phyloP scores from a whole-genome alignment of 306 rosid genomes.

The Quercus agrifolia region DNA sequence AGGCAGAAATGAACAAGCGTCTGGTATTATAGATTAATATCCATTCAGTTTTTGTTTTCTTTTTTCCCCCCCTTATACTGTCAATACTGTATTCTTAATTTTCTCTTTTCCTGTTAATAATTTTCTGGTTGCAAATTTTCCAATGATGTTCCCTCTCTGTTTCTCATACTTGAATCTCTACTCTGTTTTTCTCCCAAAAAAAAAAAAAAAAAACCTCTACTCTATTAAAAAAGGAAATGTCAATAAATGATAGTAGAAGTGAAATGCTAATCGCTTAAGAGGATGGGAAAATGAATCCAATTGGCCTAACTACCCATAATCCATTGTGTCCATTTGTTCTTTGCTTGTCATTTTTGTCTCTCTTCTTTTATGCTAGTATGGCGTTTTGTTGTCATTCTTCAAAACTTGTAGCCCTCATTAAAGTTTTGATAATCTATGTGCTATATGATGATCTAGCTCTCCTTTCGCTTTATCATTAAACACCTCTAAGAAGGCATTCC shows the following conservation, averaged over 20 bases:
- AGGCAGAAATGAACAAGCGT: constrained; percentile 85
- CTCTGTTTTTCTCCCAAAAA: background rate
- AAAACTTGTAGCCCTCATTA: background rate
- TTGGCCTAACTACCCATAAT: background rate
- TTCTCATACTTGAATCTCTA: background rate
- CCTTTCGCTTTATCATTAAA: background rate
- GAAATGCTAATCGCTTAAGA: background rate
- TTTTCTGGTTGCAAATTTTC: background rate
- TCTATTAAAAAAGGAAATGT: background rate
- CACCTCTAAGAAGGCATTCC: background rate
- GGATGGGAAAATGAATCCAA: background rate
- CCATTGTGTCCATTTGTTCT: background rate
- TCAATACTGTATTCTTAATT: background rate
- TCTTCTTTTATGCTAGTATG: background rate
- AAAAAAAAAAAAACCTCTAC: background rate
- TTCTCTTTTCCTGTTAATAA: background rate
- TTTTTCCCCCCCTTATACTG: background rate
- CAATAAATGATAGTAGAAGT: background rate
- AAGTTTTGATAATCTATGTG: background rate
- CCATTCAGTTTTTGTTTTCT: background rate
- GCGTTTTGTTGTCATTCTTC: background rate
- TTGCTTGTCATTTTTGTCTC: background rate
- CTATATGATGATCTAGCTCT: no score
- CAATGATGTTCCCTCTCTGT: background rate
- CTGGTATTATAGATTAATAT: constrained; percentile 41